Base-by-base conservation (phyloP, 2,329 filamentous ascomycete species). In the Pseudocercospora fuligena region DNA sequence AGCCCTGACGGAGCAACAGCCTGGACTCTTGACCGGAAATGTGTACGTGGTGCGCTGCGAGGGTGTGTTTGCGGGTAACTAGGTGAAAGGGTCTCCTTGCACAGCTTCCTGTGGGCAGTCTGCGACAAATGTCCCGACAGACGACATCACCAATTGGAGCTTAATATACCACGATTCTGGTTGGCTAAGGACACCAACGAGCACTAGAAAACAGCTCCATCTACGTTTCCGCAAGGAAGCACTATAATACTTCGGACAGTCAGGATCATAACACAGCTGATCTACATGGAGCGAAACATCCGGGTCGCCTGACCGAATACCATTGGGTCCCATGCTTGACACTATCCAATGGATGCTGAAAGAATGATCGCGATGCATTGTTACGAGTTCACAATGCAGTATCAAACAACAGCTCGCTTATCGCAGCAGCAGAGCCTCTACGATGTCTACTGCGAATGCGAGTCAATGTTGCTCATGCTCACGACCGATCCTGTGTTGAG, bases 1-100 rank as follows among this genome's bases (percentile, higher is more conserved):
- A 8, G 16, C 25, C 53, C 27, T 31, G 29, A 58, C 54, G n/a
- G 27, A 23, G 54, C 54, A 36, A 58, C 54, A 33, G 54, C 54
- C 54, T n/a, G 54, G 23, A 58, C 54, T 21, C 29, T n/a, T 51
- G 19, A n/a, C 27, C 29, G n/a, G 54, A 19, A 36, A 23, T 58
- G 16, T 31, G 14, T 31, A 29, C 53, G 29, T 23, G 19, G 49
- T 19, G n/a, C 5, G 51, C 16, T 19, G 51, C 51, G 12, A 14
- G 51, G 23, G 27, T 19, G 51, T 31, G 23, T 56, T 27, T 56
- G 51, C 51, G 51, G 51, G 51, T 56, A 31, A 2, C 51, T 6
- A 56, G 51, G 51, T 27, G 23, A 27, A 57, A 33, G 53, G 53
- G 31, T 58, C 19, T 58, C 31, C 56, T 19, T 56, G 51, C 51